Base-by-base conservation (phyloP, 2,329 filamentous ascomycete genomes). In the Botrytis fragariae region DNA sequence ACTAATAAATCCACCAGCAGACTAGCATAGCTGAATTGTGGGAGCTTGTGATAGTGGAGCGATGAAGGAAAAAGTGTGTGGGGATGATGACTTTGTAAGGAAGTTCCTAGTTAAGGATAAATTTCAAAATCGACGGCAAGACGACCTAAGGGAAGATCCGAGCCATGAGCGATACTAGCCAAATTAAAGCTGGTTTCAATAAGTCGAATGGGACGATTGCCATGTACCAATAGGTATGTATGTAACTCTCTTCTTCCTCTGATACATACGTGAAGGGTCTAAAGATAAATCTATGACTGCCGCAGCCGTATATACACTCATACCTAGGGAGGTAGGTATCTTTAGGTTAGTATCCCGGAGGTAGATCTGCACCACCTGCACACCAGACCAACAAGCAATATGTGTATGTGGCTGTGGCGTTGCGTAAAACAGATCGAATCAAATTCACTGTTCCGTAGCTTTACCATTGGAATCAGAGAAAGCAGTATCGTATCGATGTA, bases 41-140 rank as follows among this genome's bases (percentile, higher is more conserved):
- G 62, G 8, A 68, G 70, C 29, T 37, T 42, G 10, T 72, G 48
- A 32, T 29, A 48, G 59, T 72, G 70, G 61, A 72, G 54, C 39
- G 62, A 65, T 42, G 44, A 71, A 71, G 69, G 62, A 68, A 68
- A 48, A 37, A 29, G 51, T 48, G 62, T 72, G 70, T 68, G 62
- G 70, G 70, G 70, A 72, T 64, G 65, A 68, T 57, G 29, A 68
- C 35, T 68, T 18, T 54, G 65, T 68, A 42, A 42, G 65, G 48
- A 68, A 68, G 64, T 57, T 68, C 64, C 48, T 20, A 57, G 65
- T 68, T 54, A 18, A 12, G 35, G 20, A 48, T 39, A 20, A 32
- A 62, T 44, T 37, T 45, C 69, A 14, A 64, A 65, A 44, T 44
- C 35, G 42, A 42, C 60, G 37, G 60, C 60, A 32, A 44, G 44